Percentiles rank a stretch among this genome's conserved stretches.
Conservation (phyloP, 2,329 filamentous ascomycete species). For the Trichoderma afroharzianum region DNA sequence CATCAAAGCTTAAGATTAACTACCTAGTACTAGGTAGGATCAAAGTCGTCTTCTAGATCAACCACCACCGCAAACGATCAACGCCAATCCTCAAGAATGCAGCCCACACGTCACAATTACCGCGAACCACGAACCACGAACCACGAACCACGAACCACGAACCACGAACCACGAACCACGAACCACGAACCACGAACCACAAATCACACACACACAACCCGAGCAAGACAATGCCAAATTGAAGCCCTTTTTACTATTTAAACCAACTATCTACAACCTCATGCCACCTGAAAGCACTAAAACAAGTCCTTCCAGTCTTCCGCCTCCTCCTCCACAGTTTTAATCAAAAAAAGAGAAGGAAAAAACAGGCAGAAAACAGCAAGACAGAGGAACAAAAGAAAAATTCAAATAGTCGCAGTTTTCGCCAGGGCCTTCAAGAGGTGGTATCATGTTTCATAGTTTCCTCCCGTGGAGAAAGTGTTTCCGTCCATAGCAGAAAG, state of each 20-base stretch:
- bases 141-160: background rate
- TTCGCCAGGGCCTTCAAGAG: background rate
- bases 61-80: background rate
- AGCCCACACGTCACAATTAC: background rate
- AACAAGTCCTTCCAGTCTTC: background rate
- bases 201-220: background rate
- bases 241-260: background rate
- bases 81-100: background rate
- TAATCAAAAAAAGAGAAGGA: background rate
- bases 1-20: background rate
- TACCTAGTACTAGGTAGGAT: background rate
- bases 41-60: background rate
- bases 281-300: background rate
- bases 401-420: constrained; percentile 12
- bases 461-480: background rate
- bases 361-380: background rate
- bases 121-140: background rate
- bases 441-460: constrained; percentile 14
- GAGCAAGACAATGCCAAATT: background rate
- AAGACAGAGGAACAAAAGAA: background rate
- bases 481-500: constrained; percentile 4
- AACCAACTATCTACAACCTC: constrained; percentile 5
- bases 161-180: background rate
- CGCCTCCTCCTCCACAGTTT: background rate
- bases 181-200: background rate